These are phyloP conservation scores for Trebouxia gelatinosa DNA, from an alignment of 163 green algal genomes.

Conservation along the genomic window DNA sequence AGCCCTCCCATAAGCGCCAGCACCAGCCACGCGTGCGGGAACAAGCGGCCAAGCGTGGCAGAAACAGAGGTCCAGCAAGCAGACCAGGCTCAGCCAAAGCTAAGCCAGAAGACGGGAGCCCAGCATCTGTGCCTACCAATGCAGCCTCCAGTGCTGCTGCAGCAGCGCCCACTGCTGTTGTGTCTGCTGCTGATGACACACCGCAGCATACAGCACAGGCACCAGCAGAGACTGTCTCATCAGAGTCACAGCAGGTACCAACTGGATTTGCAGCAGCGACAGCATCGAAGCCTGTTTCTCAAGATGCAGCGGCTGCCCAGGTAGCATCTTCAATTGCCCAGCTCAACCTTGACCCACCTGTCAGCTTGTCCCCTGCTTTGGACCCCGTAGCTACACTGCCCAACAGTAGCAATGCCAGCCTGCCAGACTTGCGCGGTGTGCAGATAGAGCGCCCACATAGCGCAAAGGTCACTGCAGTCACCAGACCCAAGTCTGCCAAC, in stretches of 20 bases:
- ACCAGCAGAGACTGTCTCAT: no score
- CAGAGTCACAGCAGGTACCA: no score
- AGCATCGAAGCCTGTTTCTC: no score
- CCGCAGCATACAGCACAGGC: no score
- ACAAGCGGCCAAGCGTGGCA: slow-evolving; percentile 9
- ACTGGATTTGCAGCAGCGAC: no score
- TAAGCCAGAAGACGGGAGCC: neutral
- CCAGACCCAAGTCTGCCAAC: slow-evolving; percentile 23
- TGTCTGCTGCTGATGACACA: no score
- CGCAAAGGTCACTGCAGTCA: slow-evolving; percentile 19
- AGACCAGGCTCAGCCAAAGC: slow-evolving; percentile 14
- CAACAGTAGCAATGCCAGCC: neutral
- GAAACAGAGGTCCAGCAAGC: slow-evolving; percentile 14
- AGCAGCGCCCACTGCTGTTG: neutral
- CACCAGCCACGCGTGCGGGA: slow-evolving; percentile 15
- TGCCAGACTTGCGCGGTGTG: slow-evolving; percentile 1
- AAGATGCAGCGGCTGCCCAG: slow-evolving; percentile 11
- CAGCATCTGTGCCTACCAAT: neutral
- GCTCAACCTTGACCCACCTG: slow-evolving; percentile 16
- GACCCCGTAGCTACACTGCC: neutral
- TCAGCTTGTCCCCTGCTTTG: slow-evolving; percentile 8
- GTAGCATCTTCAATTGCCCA: slow-evolving; percentile 8
- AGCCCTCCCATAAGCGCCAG: slow-evolving; percentile 16
- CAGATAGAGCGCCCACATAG: slow-evolving; percentile 23
- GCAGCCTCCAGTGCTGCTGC: neutral